phyloP scores from a whole-genome alignment of 2,329 filamentous ascomycete genomes.

The Anthostomella pinea region DNA sequence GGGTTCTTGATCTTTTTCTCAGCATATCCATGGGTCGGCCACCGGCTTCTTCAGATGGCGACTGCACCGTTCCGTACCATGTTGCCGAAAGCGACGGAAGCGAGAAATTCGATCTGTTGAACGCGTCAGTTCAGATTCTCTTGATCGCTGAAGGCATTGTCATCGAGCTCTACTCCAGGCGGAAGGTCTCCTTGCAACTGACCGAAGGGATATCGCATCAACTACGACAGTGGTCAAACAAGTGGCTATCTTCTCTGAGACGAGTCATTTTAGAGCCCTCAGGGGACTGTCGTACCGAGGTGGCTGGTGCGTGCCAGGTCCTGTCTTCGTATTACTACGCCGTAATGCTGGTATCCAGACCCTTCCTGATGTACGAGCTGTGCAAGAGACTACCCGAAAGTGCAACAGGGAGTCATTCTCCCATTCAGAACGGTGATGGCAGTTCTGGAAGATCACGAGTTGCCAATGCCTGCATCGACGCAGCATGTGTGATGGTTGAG shows the following conservation, averaged over 20 bases:
- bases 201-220: slow-evolving; percentile 53
- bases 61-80: slow-evolving; percentile 51
- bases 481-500: slow-evolving; percentile 53
- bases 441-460: slow-evolving; percentile 46
- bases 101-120: slow-evolving; percentile 45
- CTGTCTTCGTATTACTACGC: slow-evolving; percentile 54
- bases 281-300: slow-evolving; percentile 27
- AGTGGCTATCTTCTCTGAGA: slow-evolving; percentile 47
- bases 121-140: slow-evolving; percentile 52
- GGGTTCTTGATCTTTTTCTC: slow-evolving; percentile 50
- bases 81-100: slow-evolving; percentile 33
- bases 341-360: slow-evolving; percentile 55
- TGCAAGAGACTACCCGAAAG: slow-evolving; percentile 42
- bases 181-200: slow-evolving; percentile 50
- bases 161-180: slow-evolving; percentile 50
- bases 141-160: slow-evolving; percentile 50
- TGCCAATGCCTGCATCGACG: slow-evolving; percentile 54
- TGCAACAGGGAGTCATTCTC: slow-evolving; percentile 11
- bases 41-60: slow-evolving; percentile 51
- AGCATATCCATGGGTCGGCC: slow-evolving; percentile 54
- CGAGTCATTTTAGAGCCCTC: slow-evolving; percentile 31
- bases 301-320: slow-evolving; percentile 49
- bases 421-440: slow-evolving; percentile 21
- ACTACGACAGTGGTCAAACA: slow-evolving; percentile 48
- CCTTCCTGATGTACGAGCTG: slow-evolving; percentile 56